Evolutionary conservation across 371 early-diverging fungal genomes (phyloP), one percentile per base, ranked within the genome.

Genomic region (Mucor irregularis): DNA sequence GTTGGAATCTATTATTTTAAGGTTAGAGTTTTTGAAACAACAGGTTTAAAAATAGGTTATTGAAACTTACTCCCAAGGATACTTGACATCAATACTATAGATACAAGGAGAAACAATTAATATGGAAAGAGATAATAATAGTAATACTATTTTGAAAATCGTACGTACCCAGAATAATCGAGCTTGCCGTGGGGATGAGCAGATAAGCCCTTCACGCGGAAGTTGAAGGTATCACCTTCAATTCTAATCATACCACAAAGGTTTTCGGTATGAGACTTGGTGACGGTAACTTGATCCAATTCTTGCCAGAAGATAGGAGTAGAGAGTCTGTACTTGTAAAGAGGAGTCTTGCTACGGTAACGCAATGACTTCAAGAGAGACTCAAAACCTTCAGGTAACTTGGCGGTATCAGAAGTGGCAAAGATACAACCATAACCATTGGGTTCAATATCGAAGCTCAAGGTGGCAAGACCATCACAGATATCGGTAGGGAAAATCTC

Each of bases 381-480:
- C 10, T 68, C 57, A 37, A 68, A 62, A 1, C 45, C 53, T 6
- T 17, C 8, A 22, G 68, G 68, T 17, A 63, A 50, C 4, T 24
- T 11, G 17, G 64, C 26, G 2, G 56, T 49, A 44, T 68, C 68
- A 10, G 45, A 48, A 3, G 68, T 59, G 40, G 64, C 64, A 56
- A 68, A 68, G 45, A 68, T 63, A 60, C 68, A 68, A 11, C 68
- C 68, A 46, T 68, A 68, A 26, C 68, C 68, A 37, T 57, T 26
- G 9, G 68, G 61, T 22, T 68, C 68, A 24, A 68, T 68, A 49
- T 68, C 68, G 25, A 68, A 68, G 17, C 64, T 68, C 11, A 68
- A 21, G n/a, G 68, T 68, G n/a, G 68, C 68, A 37, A 68, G 46
- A 8, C 68, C 68, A 57, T 68, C 68, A 16, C 56, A 56, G 21